Percentiles rank a stretch among this genome's conserved stretches.
Evolutionary conservation across 768 basidiomycete species (phyloP).

Genomic region (Collybia sp.): DNA sequence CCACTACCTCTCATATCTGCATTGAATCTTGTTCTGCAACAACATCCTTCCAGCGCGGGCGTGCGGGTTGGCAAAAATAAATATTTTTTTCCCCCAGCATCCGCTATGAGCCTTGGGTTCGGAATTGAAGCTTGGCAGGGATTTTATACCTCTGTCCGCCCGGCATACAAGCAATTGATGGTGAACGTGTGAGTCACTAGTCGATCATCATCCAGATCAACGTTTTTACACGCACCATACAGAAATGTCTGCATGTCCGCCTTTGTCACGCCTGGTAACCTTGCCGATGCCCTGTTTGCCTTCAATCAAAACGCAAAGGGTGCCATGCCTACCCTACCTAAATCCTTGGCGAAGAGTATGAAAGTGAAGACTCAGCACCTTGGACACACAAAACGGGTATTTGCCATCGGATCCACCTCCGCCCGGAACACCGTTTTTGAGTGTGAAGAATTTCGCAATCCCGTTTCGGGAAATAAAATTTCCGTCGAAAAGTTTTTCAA

Average conservation of each 20-base stretch:
- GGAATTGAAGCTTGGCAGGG: constrained; percentile 16
- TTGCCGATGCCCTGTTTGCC: constrained; percentile 51
- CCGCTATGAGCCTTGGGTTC: constrained; percentile 8
- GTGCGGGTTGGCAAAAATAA: constrained; percentile 36
- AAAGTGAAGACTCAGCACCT: constrained; percentile 55
- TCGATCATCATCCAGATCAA: neutral
- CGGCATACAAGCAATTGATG: constrained; percentile 20
- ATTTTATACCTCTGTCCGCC: constrained; percentile 19
- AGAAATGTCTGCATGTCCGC: constrained; percentile 55
- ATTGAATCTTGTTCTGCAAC: constrained; percentile 39
- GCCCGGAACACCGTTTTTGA: constrained; percentile 40
- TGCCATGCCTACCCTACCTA: constrained; percentile 26
- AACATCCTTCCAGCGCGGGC: constrained; percentile 27
- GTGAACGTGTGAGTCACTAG: constrained; percentile 18
- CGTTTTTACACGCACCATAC: neutral
- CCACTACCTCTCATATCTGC: constrained; percentile 36
- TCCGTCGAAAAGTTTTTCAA: constrained; percentile 63
- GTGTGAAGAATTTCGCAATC: constrained; percentile 34
- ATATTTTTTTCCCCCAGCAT: constrained; percentile 34
- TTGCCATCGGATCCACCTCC: constrained; percentile 26
- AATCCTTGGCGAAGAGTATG: constrained; percentile 18
- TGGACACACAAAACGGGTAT: constrained; percentile 50
- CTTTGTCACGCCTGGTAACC: constrained; percentile 54
- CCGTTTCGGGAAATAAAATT: constrained; percentile 34
- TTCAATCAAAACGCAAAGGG: constrained; percentile 40